Conservation (phyloP, 2,329 filamentous ascomycete species). For the Monilinia polystroma region DNA sequence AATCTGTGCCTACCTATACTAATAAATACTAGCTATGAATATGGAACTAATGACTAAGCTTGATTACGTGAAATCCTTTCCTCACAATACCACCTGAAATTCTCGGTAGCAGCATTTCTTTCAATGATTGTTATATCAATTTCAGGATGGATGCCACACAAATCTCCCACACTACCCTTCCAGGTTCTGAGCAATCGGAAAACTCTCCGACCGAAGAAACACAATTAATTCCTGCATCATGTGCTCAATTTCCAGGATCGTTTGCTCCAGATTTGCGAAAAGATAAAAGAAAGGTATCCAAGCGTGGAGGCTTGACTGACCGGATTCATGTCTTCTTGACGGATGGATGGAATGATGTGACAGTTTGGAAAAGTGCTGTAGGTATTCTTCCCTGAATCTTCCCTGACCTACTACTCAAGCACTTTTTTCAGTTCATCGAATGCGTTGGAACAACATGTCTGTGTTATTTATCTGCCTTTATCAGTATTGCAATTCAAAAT, state of each 20-base stretch:
- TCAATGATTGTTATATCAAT: neutral
- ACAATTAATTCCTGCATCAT: conserved; percentile 19
- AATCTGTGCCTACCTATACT: no score
- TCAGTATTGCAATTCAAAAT: conserved; percentile 38
- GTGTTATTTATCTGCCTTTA: conserved; percentile 41
- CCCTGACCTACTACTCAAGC: neutral
- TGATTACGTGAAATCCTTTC: no score
- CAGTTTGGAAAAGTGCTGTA: conserved; percentile 28
- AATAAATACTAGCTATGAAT: no score
- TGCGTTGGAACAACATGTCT: conserved; percentile 37
- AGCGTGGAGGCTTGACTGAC: conserved; percentile 18
- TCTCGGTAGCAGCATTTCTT: neutral
- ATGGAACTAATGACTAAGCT: no score
- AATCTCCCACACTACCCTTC: neutral
- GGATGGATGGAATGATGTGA: conserved; percentile 28
- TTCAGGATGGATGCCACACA: neutral
- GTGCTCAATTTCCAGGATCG: conserved; percentile 30
- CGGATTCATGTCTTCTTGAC: conserved; percentile 22
- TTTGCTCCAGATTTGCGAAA: conserved; percentile 28
- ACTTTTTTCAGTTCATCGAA: conserved; percentile 37
- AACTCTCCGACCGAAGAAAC: neutral
- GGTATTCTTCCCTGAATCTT: conserved; percentile 13
- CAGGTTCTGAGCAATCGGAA: neutral
- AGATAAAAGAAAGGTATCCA: conserved; percentile 23
- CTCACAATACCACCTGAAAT: neutral